These are phyloP conservation scores for Kalanchoe fedtschenkoi DNA, from an alignment of 164 flowering plant genomes.

Conservation along the genomic window DNA sequence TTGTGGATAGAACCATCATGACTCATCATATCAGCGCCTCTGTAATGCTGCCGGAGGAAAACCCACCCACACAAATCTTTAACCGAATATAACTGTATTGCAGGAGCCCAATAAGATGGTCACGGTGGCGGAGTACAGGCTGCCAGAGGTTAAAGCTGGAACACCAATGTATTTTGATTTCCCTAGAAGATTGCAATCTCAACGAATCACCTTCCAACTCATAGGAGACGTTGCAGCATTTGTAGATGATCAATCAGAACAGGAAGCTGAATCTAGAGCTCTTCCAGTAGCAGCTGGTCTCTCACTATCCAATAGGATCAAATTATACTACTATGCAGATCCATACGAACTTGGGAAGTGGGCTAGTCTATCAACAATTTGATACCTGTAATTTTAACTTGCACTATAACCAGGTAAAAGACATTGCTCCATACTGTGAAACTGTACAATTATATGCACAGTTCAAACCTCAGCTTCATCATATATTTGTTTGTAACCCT, in stretches of 20 bases:
- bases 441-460: too few relatives aligned
- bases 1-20: too few relatives aligned
- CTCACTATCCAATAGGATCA: conserved; percentile 61
- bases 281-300: conserved; percentile 48
- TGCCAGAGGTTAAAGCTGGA: conserved; percentile 71
- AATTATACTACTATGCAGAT: conserved; percentile 77
- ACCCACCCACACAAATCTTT: neutral
- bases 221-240: conserved; percentile 83
- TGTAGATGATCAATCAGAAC: conserved; percentile 65
- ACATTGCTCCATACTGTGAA: too few relatives aligned
- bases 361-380: conserved; percentile 83
- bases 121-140: conserved; percentile 59
- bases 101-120: conserved; percentile 63
- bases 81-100: neutral
- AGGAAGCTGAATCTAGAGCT: conserved; percentile 38
- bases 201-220: conserved; percentile 53
- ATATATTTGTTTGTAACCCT: too few relatives aligned
- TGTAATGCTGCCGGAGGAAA: too few relatives aligned
- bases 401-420: too few relatives aligned
- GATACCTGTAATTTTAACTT: conserved; percentile 7
- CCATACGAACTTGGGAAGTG: conserved; percentile 86
- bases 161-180: conserved; percentile 91
- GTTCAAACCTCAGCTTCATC: too few relatives aligned
- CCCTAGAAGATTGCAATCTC: conserved; percentile 53
- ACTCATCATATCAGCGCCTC: too few relatives aligned